phyloP scores from a whole-genome alignment of 805 yeast species.

The Zygoascus bituminiphila region DNA sequence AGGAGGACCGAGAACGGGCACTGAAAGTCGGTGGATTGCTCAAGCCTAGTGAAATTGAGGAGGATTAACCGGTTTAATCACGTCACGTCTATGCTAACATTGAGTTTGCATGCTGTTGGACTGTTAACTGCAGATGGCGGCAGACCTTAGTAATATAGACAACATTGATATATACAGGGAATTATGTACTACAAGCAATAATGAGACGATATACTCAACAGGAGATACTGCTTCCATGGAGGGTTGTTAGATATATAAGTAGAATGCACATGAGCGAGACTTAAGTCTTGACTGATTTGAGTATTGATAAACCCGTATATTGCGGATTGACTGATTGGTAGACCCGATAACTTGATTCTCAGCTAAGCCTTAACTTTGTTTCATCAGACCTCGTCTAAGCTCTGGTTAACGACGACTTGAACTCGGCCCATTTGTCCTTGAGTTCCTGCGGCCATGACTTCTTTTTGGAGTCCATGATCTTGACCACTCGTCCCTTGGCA shows the following conservation, averaged over 20 bases:
- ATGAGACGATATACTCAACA: background rate
- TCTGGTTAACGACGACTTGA: background rate
- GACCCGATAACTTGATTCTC: background rate
- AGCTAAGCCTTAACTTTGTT: background rate
- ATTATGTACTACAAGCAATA: background rate
- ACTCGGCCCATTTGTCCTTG: slow-evolving; percentile 3
- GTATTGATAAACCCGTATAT: no score
- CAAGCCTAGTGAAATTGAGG: slow-evolving; percentile 92
- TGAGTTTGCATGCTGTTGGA: no score
- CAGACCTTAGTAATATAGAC: background rate
- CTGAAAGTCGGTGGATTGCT: slow-evolving; percentile 85
- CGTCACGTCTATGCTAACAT: no score
- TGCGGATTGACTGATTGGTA: no score
- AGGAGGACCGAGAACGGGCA: slow-evolving; percentile 70
- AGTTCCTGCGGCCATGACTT: slow-evolving; percentile 16
- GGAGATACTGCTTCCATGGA: background rate
- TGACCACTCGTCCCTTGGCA: slow-evolving; percentile 66
- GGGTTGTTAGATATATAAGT: no score
- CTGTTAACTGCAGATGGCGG: background rate
- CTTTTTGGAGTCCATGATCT: slow-evolving; percentile 66
- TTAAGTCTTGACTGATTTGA: no score
- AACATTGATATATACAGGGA: background rate
- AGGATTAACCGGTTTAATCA: slow-evolving; percentile 32
- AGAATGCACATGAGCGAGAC: background rate
- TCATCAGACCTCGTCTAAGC: background rate